Conservation (phyloP, 2,329 filamentous ascomycete species). For the Clathrospora elynae region DNA sequence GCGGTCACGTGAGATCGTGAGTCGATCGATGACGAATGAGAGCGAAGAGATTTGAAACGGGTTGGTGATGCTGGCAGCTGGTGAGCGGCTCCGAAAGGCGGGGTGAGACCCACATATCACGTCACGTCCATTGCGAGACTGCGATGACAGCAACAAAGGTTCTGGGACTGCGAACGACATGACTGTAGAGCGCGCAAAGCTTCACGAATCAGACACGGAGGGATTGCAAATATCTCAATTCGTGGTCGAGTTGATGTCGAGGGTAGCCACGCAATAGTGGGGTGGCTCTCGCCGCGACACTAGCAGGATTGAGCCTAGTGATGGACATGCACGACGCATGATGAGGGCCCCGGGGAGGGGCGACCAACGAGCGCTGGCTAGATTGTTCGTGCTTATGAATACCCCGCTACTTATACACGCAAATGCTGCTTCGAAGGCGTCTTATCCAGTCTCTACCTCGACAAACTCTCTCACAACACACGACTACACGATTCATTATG, state of each 20-base stretch:
- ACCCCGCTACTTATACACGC: conserved; percentile 32
- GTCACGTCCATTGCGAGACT: conserved; percentile 1
- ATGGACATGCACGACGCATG: conserved; percentile 28
- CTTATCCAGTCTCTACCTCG: conserved; percentile 11
- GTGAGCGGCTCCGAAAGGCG: conserved; percentile 22
- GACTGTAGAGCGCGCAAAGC: not conserved
- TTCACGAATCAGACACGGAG: not conserved
- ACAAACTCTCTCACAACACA: conserved; percentile 15
- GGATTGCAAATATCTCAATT: conserved; percentile 1
- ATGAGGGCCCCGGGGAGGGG: conserved; percentile 23
- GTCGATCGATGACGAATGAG: conserved; percentile 21
- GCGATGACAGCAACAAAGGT: not conserved
- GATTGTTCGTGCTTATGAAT: conserved; percentile 39
- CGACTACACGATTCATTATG: conserved; percentile 34
- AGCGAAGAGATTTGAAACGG: conserved; percentile 5
- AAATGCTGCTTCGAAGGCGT: conserved; percentile 10
- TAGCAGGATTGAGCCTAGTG: conserved; percentile 26
- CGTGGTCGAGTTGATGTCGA: conserved; percentile 1
- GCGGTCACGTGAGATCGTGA: conserved; percentile 19
- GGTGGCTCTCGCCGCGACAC: conserved; percentile 15
- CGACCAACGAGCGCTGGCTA: conserved; percentile 29
- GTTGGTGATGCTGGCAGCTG: not conserved
- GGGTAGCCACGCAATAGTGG: conserved; percentile 12
- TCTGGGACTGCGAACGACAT: not conserved
- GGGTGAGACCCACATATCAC: conserved; percentile 21